Base-by-base conservation (phyloP, 1,139 yeast genomes). In the Suhomyces terraborum region DNA sequence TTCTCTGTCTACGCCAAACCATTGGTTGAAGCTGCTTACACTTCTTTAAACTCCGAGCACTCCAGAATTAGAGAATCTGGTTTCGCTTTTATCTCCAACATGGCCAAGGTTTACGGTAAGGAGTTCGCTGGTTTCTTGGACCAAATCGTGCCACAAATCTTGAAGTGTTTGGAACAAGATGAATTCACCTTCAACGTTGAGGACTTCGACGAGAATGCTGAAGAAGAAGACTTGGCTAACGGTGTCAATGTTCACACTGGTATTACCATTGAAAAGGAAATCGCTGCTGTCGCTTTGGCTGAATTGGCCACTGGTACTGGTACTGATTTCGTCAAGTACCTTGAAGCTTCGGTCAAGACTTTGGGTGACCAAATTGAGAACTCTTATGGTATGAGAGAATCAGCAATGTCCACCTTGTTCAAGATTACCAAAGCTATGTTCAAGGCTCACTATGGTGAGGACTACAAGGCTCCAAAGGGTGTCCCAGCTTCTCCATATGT, bases 241-340 rank as follows among this genome's bases (percentile, higher is more conserved):
- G 84, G 84, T 51, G 76, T 87, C 61, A 84, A 87, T 54, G 91
- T 91, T 51, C 89, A 89, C 74, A 86, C 96, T 38, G 98, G 96
- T 72, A 82, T 93, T 57, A 88, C 97, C 51, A 85, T 88, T 57
- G 98, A 93, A 71, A 93, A 93, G 71, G 98, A 93, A 72, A 89
- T 88, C 55, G 96, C 97, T n/a, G 79, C 94, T 35, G 94, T 91
- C 59, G 95, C 97, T 17, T 71, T 93, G 54, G 84, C 89, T 35
- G 97, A 93, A 58, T 78, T 93, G 59, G 95, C 96, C 47, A 66
- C 77, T 46, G 95, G 95, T 52, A 84, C 96, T 38, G 88, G 89
- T 55, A 81, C 79, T 49, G 82, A 80, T 41, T 89, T 93, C 67
- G 79, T 81, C 54, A 84, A 84, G 53, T 91, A 80, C 59, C 83